Conservation (phyloP, 2,329 filamentous ascomycete species). For the Orbilia brochopaga region DNA sequence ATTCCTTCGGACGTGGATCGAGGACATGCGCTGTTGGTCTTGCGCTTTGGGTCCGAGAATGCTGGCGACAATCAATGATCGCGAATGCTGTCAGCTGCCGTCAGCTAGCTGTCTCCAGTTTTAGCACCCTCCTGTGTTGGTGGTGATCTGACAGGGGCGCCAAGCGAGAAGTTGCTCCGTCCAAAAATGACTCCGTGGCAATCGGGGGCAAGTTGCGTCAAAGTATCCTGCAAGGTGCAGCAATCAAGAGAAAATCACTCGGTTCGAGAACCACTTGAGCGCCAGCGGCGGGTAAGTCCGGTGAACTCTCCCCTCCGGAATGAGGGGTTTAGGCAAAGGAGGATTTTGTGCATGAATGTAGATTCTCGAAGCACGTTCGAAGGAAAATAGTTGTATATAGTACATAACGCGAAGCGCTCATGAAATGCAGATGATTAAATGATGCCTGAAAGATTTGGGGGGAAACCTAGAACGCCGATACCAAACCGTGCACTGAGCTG, state of each 20-base stretch:
- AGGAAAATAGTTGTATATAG: slow-evolving; percentile 24
- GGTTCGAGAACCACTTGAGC: slow-evolving; percentile 20
- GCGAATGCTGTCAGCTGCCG: neutral
- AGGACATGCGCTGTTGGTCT: neutral
- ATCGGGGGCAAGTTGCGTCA: slow-evolving; percentile 5
- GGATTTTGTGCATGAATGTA: neutral
- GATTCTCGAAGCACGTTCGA: slow-evolving; percentile 11
- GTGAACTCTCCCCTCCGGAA: neutral
- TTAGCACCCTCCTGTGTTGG: slow-evolving; percentile 42
- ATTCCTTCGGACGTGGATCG: neutral
- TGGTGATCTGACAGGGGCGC: slow-evolving; percentile 38
- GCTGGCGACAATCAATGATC: neutral
- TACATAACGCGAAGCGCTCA: slow-evolving; percentile 42
- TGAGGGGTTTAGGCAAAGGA: slow-evolving; percentile 4
- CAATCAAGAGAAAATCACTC: neutral
- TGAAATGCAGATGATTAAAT: slow-evolving; percentile 11
- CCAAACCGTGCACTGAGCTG: slow-evolving; percentile 21
- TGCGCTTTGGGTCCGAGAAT: neutral
- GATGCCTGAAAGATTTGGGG: slow-evolving; percentile 1
- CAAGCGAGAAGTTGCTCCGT: slow-evolving; percentile 10
- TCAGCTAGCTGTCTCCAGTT: slow-evolving; percentile 25
- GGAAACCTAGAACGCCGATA: slow-evolving; percentile 43
- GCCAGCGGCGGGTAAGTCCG: slow-evolving; percentile 7
- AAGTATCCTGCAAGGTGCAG: neutral
- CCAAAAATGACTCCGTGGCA: slow-evolving; percentile 14